phyloP scores from a whole-genome alignment of 2,329 filamentous ascomycete species.

The Hymenotorrendiella dingleyae region DNA sequence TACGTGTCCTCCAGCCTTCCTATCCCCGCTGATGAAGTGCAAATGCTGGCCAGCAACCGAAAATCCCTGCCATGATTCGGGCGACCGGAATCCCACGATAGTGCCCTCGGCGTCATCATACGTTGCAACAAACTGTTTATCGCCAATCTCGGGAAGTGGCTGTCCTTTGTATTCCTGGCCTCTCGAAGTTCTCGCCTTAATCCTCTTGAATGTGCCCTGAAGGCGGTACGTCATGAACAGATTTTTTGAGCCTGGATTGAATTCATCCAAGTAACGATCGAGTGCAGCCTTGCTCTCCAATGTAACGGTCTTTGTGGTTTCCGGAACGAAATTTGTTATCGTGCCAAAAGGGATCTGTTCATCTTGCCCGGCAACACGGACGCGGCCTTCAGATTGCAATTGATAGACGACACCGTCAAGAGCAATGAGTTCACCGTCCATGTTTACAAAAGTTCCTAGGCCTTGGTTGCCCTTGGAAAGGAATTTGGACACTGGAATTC shows the following conservation, averaged over 20 bases:
- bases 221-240: constrained; percentile 28
- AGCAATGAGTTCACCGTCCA: constrained; percentile 40
- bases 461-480: constrained; percentile 42
- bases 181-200: constrained; percentile 28
- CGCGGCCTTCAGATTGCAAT: constrained; percentile 33
- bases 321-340: constrained; percentile 28
- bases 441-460: constrained; percentile 40
- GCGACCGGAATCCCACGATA: constrained; percentile 36
- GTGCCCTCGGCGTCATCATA: constrained; percentile 34
- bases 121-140: constrained; percentile 35
- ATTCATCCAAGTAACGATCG: constrained; percentile 1
- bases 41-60: constrained; percentile 15
- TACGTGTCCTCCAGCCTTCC: constrained; percentile 36
- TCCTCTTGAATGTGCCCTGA: constrained; percentile 20
- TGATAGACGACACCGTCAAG: constrained; percentile 38
- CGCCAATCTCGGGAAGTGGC: constrained; percentile 31
- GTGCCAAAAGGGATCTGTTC: constrained; percentile 37
- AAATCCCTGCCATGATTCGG: constrained; percentile 13
- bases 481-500: constrained; percentile 41
- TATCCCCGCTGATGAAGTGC: constrained; percentile 15
- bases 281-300: constrained; percentile 17
- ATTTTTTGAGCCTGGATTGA: constrained; percentile 22
- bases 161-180: constrained; percentile 29
- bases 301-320: constrained; percentile 17
- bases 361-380: constrained; percentile 28